These are phyloP conservation scores for Meredithiella fracta DNA, from an alignment of 2,329 filamentous ascomycete species.

Conservation along the genomic window DNA sequence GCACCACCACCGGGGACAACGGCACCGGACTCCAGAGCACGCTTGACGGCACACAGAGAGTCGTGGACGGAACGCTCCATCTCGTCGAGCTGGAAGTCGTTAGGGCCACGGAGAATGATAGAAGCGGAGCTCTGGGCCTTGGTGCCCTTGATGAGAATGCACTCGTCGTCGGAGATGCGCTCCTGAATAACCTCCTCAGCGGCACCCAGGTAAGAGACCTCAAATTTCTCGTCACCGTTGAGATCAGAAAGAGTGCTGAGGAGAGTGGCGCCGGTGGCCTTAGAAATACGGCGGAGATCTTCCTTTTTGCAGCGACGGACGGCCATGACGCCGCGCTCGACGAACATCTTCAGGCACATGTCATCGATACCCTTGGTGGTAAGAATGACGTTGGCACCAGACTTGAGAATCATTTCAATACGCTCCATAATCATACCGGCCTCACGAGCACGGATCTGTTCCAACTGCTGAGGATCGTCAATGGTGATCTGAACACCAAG, in stretches of 20 bases:
- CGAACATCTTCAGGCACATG: constrained; percentile 79
- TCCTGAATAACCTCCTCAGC: constrained; percentile 97
- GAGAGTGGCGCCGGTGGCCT: constrained; percentile 83
- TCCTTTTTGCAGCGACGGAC: constrained; percentile 97
- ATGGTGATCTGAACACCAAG: constrained; percentile 95
- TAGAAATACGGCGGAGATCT: constrained; percentile 86
- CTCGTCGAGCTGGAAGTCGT: constrained; percentile 93
- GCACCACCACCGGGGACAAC: constrained; percentile 94
- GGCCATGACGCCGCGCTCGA: constrained; percentile 90
- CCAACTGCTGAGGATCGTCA: constrained; percentile 89
- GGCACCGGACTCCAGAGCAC: constrained; percentile 87
- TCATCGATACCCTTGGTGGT: constrained; percentile 99
- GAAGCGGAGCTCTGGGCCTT: constrained; percentile 89
- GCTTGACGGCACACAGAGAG: constrained; percentile 90
- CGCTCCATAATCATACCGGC: constrained; percentile 84
- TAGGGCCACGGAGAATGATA: constrained; percentile 85
- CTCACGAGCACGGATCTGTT: constrained; percentile 90
- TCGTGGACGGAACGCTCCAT: constrained; percentile 99
- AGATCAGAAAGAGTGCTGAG: constrained; percentile 88
- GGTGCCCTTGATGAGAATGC: constrained; percentile 89
- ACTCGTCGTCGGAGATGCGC: constrained; percentile 96
- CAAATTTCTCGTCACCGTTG: constrained; percentile 94
- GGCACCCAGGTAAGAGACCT: constrained; percentile 71
- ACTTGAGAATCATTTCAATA: constrained; percentile 94
- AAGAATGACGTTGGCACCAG: constrained; percentile 86